Percentiles rank a stretch among this genome's conserved stretches.
These are phyloP conservation scores for Neurospora cerealis DNA, from an alignment of 495 filamentous ascomycete species.

Conservation along the genomic window DNA sequence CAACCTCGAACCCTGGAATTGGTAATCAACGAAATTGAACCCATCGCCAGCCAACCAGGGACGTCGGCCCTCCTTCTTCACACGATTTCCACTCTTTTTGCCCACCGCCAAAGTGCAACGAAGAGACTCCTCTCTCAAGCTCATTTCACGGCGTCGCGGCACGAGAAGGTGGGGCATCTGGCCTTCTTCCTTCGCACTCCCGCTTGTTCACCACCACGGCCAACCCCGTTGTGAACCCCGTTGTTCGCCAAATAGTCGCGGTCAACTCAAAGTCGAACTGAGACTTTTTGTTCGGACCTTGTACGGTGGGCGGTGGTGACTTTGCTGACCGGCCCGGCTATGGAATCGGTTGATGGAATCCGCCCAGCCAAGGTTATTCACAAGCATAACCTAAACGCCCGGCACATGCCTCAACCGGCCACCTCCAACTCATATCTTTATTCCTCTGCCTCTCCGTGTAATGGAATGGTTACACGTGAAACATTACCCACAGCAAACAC, in stretches of 20 bases:
- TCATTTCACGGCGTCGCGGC: conserved; percentile 19
- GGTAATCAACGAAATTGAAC: conserved; percentile 13
- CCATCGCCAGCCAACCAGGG: background rate
- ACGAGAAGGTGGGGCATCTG: conserved; percentile 7
- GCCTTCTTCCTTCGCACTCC: background rate
- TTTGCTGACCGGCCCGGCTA: background rate
- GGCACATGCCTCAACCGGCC: background rate
- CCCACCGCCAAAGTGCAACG: background rate
- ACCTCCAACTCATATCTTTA: background rate
- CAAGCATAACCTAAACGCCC: background rate
- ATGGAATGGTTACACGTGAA: background rate
- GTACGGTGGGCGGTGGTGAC: background rate
- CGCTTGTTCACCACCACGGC: background rate
- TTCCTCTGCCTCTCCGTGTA: background rate
- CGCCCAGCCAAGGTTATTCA: background rate
- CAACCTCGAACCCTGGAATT: conserved; percentile 19
- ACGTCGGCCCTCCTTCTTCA: background rate
- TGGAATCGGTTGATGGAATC: background rate
- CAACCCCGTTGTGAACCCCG: background rate
- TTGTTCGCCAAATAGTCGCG: background rate
- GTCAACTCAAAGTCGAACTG: background rate
- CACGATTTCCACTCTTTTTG: background rate
- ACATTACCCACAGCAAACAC: background rate
- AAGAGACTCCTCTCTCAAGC: background rate
- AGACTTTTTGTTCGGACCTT: background rate